Evolutionary conservation across 768 basidiomycete species (phyloP), one percentile per base, ranked within the genome.

Genomic region (Termitomyces sp.): DNA sequence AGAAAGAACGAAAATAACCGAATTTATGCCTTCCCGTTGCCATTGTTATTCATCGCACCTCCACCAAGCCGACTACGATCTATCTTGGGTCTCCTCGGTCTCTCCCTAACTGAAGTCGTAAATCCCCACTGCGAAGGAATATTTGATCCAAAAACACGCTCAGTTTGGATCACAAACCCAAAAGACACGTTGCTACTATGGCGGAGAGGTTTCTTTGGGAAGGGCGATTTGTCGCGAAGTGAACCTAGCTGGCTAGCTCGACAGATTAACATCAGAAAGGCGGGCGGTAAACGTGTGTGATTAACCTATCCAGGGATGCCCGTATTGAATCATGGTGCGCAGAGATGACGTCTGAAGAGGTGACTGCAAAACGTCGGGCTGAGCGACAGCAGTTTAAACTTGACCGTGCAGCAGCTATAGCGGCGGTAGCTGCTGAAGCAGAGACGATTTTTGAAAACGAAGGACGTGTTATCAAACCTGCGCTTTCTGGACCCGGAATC

Each of bases 201-300:
- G 91, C 77, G 83, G 46, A 75, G 90, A 59, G 97, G 97, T 0
- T 98, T 98, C 75, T 99, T 98, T 70, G 97, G 97, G 24, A 99
- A 99, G 71, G 97, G 97, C 1, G 90, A 91, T 68, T 76, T 99
- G 53, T 95, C 93, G 40, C 74, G 97, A 57, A 97, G 95, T 71
- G 97, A 99, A 71, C 95, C 96, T 8, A 93, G 86, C 55, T 99
- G 97, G 97, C 76, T 87, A 58, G 82, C 87, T 20, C 77, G 97
- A 46, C 87, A 92, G 64, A 77, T 89, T 58, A 93, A 91, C 67
- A 78, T 76, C 61, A 74, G 84, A 49, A 79, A 78, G 56, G 80
- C 79, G 22, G 80, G 78, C 37, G 78, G 80, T 64, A 83, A 84
- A 73, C 80, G 93, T 87, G 74, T 72, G 80, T 76, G 18, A 46